Evolutionary conservation across 305 asterid species (phyloP), one percentile per base, ranked within the genome.

Genomic region (Rubia peregrina): DNA sequence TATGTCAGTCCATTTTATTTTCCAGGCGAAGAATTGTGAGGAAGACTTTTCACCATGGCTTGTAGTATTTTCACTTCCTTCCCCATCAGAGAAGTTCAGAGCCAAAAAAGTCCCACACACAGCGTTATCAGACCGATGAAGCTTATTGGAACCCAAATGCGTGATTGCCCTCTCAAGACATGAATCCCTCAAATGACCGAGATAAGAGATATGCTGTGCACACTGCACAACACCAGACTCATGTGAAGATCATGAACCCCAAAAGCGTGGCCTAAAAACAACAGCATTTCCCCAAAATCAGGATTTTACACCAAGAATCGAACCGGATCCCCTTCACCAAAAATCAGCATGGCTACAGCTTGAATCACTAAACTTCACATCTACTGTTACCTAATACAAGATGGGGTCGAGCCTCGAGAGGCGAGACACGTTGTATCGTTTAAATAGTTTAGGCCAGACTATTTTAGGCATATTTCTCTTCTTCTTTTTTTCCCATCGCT

Each of bases 1-100:
- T 70, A 83, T 69, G 70, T 80, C 82, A 70, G 96, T 90, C 92
- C 91, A 90, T 73, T 78, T 84, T 81, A 96, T 83, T 69, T 82
- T 79, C 11, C 82, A 83, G 77, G 75, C 80, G 26, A 84, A 77
- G 89, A 75, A 69, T 38, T 80, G 80, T 13, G 95, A 72, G 73
- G 71, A 77, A 11, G 83, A 75, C 78, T 82, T 87, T 65, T 81
- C 82, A 63, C 72, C 46, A 53, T 63, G 74, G 30, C 63, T 76
- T 61, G 87, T 72, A 46, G 69, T 76, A 72, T 74, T 81, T 82
- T 74, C 75, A 77, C 80, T 79, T 77, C 70, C 83, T 77, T 83
- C 83, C 74, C 87, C 90, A 57, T 72, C 76, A 85, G 84, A 83
- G 86, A 87, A 84, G 77, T 81, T 84, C 51, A 87, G 82, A 76